These are phyloP conservation scores for Populus hybrid DNA, from an alignment of 441 rosid species.

Conservation along the genomic window DNA sequence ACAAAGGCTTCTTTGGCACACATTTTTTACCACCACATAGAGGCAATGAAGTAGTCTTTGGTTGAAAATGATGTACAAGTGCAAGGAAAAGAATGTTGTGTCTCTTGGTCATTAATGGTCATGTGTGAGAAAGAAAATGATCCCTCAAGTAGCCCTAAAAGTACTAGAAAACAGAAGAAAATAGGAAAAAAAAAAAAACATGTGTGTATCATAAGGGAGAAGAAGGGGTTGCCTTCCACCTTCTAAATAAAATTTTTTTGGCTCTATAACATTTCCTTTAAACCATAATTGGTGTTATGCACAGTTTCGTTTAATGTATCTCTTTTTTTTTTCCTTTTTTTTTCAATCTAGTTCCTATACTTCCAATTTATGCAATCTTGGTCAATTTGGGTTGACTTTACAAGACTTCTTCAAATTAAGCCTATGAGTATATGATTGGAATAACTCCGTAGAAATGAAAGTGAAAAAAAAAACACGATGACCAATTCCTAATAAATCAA, in stretches of 20 bases:
- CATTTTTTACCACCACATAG: neutral
- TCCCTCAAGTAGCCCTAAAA: neutral
- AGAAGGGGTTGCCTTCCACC: neutral
- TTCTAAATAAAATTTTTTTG: no score
- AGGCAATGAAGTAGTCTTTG: neutral
- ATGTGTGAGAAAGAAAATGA: neutral
- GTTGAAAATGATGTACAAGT: neutral
- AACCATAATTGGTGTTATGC: neutral
- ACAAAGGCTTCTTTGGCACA: neutral
- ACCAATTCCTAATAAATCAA: no score
- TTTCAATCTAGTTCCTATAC: neutral
- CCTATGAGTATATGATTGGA: neutral
- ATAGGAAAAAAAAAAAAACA: neutral
- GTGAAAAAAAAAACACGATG: no score
- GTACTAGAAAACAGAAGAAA: no score
- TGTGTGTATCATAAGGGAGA: neutral
- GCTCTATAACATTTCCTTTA: neutral
- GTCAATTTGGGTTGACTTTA: neutral
- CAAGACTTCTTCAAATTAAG: neutral
- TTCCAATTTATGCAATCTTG: neutral
- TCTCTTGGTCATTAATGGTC: neutral
- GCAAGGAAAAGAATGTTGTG: neutral
- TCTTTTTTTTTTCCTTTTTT: accelerated
- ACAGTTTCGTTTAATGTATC: neutral
- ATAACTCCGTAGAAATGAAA: no score